Evolutionary conservation across 192 early-diverging fungal genomes (phyloP).

Genomic region (Linnemannia schmuckeri): DNA sequence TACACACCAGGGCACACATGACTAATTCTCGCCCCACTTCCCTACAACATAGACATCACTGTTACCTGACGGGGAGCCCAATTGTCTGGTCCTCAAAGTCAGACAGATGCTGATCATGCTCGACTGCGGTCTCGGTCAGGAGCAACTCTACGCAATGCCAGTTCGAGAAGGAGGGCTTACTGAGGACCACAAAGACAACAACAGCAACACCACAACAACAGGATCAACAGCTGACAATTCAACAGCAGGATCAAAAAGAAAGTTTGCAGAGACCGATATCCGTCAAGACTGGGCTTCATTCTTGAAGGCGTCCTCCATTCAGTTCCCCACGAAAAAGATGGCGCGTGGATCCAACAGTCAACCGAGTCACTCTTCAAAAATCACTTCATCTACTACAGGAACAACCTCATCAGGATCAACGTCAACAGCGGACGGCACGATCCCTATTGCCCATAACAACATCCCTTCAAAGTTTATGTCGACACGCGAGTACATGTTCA

Average conservation of each 20-base stretch:
- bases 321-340: slow-evolving; percentile 30
- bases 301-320: slow-evolving; percentile 25
- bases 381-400: not conserved
- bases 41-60: slow-evolving; percentile 32
- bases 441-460: not conserved
- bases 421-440: slow-evolving; percentile 6
- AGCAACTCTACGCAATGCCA: slow-evolving; percentile 54
- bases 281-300: slow-evolving; percentile 56
- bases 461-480: not conserved
- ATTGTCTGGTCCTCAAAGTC: slow-evolving; percentile 57
- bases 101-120: slow-evolving; percentile 59
- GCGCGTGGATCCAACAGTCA: not conserved
- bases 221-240: not conserved
- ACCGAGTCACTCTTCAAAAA: not conserved
- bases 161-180: slow-evolving; percentile 37
- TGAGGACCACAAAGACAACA: slow-evolving; percentile 29
- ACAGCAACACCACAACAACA: not conserved
- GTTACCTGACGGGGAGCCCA: slow-evolving; percentile 50
- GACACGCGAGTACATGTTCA: slow-evolving; percentile 46
- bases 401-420: not conserved
- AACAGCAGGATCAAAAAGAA: slow-evolving; percentile 21
- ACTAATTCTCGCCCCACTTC: no score
- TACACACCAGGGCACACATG: not conserved
- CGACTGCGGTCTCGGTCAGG: slow-evolving; percentile 58
- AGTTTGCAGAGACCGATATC: slow-evolving; percentile 18